A percentile compares a stretch with the other conserved stretches of the same genome.
phyloP scores from a whole-genome alignment of 2,329 filamentous ascomycete genomes.

The Passalora sequoiae region DNA sequence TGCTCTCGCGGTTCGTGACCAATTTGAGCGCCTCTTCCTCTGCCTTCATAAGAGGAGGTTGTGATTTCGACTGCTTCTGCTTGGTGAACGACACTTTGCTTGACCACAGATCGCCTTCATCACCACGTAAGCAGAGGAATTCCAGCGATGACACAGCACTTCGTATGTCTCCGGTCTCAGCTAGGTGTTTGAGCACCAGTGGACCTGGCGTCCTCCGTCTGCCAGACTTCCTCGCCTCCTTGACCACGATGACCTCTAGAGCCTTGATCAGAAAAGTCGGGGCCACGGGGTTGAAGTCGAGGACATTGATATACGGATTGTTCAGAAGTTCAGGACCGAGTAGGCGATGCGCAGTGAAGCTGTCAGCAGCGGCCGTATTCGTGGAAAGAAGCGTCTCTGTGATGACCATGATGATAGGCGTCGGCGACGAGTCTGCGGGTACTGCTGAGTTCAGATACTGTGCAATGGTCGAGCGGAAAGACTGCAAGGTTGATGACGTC shows the following conservation, averaged over 20 bases:
- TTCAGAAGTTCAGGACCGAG: constrained; percentile 80
- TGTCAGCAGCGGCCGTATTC: constrained; percentile 77
- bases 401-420: constrained; percentile 78
- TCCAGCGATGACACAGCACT: constrained; percentile 90
- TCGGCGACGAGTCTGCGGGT: constrained; percentile 12
- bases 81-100: constrained; percentile 68
- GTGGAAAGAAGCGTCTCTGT: constrained; percentile 87
- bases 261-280: constrained; percentile 81
- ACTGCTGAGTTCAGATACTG: constrained; percentile 61
- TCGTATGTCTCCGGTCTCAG: constrained; percentile 84
- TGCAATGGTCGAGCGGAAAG: constrained; percentile 66
- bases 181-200: constrained; percentile 69
- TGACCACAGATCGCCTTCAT: constrained; percentile 68
- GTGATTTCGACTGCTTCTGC: constrained; percentile 56
- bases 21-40: constrained; percentile 76
- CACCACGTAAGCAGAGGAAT: constrained; percentile 81
- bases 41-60: constrained; percentile 62
- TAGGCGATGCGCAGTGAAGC: constrained; percentile 84
- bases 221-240: constrained; percentile 76
- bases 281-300: constrained; percentile 92
- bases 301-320: constrained; percentile 70
- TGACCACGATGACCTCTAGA: constrained; percentile 72
- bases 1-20: constrained; percentile 81
- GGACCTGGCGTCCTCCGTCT: constrained; percentile 71
- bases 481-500: constrained; percentile 41